Evolutionary conservation across 495 filamentous ascomycete species (phyloP).

Genomic region (Chaetomidium leptoderma): DNA sequence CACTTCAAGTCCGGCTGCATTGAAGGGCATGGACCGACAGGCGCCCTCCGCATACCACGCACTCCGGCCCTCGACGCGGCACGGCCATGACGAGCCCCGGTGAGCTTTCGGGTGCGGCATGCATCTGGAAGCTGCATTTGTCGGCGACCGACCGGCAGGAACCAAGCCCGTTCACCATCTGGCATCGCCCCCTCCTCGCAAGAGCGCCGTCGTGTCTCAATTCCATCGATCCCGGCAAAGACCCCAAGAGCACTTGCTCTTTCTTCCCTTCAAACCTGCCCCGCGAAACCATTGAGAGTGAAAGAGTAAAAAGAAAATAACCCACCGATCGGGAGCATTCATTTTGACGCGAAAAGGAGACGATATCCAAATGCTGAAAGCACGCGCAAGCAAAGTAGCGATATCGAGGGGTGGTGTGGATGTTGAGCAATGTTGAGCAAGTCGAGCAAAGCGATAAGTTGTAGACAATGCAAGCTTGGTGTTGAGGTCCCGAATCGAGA

Average conservation of each 20-base stretch:
- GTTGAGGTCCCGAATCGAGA: no score
- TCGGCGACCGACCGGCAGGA: no score
- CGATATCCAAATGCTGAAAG: background rate
- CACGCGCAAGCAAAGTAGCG: background rate
- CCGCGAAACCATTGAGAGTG: background rate
- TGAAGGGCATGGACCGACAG: background rate
- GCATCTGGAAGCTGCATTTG: no score
- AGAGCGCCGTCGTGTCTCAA: no score
- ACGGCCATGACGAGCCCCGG: background rate
- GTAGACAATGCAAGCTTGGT: no score
- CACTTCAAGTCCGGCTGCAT: background rate
- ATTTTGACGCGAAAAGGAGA: background rate
- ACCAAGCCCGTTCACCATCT: no score
- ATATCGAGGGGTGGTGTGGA: background rate
- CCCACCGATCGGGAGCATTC: slow-evolving; percentile 23
- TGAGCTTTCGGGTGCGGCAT: no score
- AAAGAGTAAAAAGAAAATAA: background rate
- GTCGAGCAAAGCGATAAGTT: no score
- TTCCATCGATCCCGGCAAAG: no score
- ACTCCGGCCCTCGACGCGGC: background rate
- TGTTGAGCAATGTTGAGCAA: no score
- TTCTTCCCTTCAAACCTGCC: background rate
- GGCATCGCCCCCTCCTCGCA: no score
- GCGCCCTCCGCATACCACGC: background rate
- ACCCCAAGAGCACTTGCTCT: background rate